Evolutionary conservation across 495 filamentous ascomycete genomes (phyloP).

Genomic region (Penicillium waksmanii): DNA sequence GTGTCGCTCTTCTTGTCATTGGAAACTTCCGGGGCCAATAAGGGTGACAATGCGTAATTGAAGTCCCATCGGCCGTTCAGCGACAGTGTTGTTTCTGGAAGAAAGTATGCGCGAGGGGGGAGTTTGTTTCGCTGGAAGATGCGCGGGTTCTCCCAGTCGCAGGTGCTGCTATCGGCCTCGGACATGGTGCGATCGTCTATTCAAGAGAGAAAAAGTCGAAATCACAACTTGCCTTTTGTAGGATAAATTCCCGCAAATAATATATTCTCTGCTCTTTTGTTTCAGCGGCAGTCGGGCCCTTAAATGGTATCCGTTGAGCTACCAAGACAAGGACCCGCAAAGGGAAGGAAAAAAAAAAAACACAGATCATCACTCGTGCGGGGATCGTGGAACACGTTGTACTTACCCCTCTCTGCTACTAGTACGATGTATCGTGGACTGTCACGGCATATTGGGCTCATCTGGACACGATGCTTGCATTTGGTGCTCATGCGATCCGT

Average conservation of each 20-base stretch:
- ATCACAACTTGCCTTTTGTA: too few species aligned
- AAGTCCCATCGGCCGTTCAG: conserved; percentile 68
- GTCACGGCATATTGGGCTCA: too few species aligned
- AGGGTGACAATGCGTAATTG: conserved; percentile 52
- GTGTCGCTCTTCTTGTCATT: conserved; percentile 13
- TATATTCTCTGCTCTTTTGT: too few species aligned
- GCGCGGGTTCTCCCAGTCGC: conserved; percentile 18
- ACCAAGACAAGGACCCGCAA: not conserved
- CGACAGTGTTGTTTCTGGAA: conserved; percentile 50
- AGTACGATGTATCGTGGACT: too few species aligned
- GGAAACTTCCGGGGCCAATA: conserved; percentile 45
- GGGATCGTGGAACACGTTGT: not conserved
- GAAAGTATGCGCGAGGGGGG: conserved; percentile 63
- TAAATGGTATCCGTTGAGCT: not conserved
- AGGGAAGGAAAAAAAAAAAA: not conserved
- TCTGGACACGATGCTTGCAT: too few species aligned
- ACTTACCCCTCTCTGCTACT: too few species aligned
- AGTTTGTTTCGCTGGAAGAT: conserved; percentile 67
- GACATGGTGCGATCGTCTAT: not conserved
- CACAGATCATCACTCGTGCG: not conserved
- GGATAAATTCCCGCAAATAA: too few species aligned
- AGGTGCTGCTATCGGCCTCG: not conserved
- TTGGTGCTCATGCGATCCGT: too few species aligned
- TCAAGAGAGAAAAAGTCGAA: not conserved
- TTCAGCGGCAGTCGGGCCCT: not conserved